phyloP scores from a whole-genome alignment of 805 yeast genomes.

The Candida saitoana region DNA sequence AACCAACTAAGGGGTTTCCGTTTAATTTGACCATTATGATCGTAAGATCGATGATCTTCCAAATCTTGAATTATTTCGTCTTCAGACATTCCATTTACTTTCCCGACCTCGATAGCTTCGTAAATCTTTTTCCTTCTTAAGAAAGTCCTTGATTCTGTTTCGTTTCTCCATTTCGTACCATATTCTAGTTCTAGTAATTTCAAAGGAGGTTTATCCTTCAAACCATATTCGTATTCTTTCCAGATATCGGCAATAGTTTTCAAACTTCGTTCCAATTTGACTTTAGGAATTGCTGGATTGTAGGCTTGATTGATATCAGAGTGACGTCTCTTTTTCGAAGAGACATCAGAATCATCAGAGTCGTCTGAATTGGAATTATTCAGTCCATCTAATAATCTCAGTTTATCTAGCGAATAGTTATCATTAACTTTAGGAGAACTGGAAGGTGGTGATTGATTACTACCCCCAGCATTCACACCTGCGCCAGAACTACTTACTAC shows the following conservation, averaged over 20 bases:
- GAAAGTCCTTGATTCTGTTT: slow-evolving; percentile 50
- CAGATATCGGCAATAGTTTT: slow-evolving; percentile 48
- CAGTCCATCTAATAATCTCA: neutral
- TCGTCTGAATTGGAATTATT: neutral
- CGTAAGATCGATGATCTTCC: slow-evolving; percentile 42
- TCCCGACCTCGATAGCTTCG: slow-evolving; percentile 51
- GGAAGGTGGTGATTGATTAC: neutral
- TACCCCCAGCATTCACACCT: neutral
- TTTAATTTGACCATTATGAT: slow-evolving; percentile 36
- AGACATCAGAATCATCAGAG: neutral
- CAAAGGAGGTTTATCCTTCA: slow-evolving; percentile 50
- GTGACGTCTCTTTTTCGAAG: neutral
- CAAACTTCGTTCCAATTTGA: slow-evolving; percentile 24
- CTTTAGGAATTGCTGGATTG: slow-evolving; percentile 17
- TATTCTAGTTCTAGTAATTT: slow-evolving; percentile 45
- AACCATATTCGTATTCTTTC: slow-evolving; percentile 53
- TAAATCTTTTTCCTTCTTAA: slow-evolving; percentile 51
- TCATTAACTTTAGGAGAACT: neutral
- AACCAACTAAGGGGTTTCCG: slow-evolving; percentile 29
- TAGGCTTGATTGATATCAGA: neutral
- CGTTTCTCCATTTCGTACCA: slow-evolving; percentile 55
- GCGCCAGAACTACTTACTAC: neutral
- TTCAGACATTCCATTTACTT: slow-evolving; percentile 40
- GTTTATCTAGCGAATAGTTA: neutral
- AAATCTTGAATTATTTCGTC: slow-evolving; percentile 42